Evolutionary conservation across 192 early-diverging fungal species (phyloP), one percentile per base, ranked within the genome.

Genomic region (Cetraspora pellucida): DNA sequence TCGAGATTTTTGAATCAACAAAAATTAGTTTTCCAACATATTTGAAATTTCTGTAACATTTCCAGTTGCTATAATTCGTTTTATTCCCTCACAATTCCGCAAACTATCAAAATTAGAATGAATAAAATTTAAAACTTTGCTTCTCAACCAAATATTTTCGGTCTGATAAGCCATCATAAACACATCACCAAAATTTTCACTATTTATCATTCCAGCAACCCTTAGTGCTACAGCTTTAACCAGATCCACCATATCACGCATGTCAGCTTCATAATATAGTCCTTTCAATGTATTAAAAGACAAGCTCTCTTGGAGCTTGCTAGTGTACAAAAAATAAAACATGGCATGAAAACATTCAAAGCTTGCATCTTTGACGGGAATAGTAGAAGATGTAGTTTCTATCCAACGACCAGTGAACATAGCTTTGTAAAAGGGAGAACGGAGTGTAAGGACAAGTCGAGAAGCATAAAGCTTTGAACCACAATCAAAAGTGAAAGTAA

Each of bases 111-210:
- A 37, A 37, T 7, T 2, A 37, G 37, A 1, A 60, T 60, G 11
- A 14, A 60, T 23, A 27, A 28, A 60, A 28, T 28, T 60, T 60
- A 65, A 6, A 11, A 8, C 63, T 43, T 11, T 30, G 19, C 43
- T 17, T 43, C n/a, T 65, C 30, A 65, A 44, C 28, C 9, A n/a
- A 43, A 37, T 43, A 30, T 65, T 65, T 31, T 65, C 37, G 19
- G 31, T 30, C 19, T 43, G 27, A 25, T 30, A 64, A 5, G 28
- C 61, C 27, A 64, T 64, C 13, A 64, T 17, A 7, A 64, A 64
- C 16, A 64, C 19, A 19, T 64, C 61, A 64, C 19, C 17, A 25
- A 25, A 64, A 64, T 43, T 64, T n/a, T 64, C 61, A 64, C 31
- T 43, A 11, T 17, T 30, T 19, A 64, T 43, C 61, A 37, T 30